phyloP scores from a whole-genome alignment of 2,329 filamentous ascomycete species.

The Aureobasidium sp. region DNA sequence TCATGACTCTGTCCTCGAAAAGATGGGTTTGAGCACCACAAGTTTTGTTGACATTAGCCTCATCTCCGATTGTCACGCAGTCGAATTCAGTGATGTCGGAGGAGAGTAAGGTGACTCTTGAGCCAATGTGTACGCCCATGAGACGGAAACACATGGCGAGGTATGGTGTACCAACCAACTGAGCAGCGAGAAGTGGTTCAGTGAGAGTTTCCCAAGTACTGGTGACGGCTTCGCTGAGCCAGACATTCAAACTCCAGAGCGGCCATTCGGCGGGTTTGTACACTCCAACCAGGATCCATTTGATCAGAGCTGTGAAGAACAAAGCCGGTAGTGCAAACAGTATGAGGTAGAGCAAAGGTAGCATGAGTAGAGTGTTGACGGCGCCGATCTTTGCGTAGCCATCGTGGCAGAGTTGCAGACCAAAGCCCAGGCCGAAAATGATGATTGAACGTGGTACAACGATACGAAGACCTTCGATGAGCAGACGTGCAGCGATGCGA shows the following conservation, averaged over 20 bases:
- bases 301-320: background rate
- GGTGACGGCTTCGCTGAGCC: conserved; percentile 9
- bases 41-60: background rate
- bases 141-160: conserved; percentile 7
- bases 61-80: background rate
- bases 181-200: background rate
- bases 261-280: conserved; percentile 10
- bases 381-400: conserved; percentile 1
- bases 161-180: background rate
- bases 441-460: conserved; percentile 4
- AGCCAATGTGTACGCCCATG: background rate
- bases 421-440: background rate
- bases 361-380: background rate
- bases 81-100: background rate
- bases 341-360: background rate
- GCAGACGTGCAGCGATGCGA: background rate
- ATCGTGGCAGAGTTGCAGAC: background rate
- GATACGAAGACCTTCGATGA: conserved; percentile 6
- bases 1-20: conserved; percentile 5
- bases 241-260: conserved; percentile 1
- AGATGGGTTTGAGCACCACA: conserved; percentile 8
- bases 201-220: conserved; percentile 2
- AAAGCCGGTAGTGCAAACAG: background rate
- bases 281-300: background rate
- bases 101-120: background rate